Base-by-base conservation (phyloP, 2,329 filamentous ascomycete genomes). In the Pyrenochaeta sp. region DNA sequence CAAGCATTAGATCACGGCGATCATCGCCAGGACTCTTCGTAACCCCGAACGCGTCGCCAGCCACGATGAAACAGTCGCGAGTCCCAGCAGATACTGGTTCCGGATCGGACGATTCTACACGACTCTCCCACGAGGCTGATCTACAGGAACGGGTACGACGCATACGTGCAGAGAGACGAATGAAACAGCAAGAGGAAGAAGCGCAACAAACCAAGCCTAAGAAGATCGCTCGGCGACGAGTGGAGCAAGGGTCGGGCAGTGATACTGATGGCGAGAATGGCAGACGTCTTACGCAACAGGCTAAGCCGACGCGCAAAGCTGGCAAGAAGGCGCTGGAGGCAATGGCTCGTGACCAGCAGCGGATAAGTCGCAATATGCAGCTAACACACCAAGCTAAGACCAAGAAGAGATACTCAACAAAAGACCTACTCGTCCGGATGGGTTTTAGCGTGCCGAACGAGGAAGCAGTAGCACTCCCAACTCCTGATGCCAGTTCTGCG, bases 271-370 rank as follows among this genome's bases (percentile, higher is more conserved):
- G 87, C 34, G 87, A 77, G 50, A 71, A 65, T 27, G 76, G 75
- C 25, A 71, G 74, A 50, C 72, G 72, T 44, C 70, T 95, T 44
- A 91, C 90, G 0, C 91, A 93, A 71, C 81, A 85, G 39, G 83
- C 85, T 27, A 87, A 90, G 3, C 89, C 92, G 5, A 85, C 86
- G 9, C 87, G 95, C 12, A 96, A 95, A 74, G 93, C 95, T 0
- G 94, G 93, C 81, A 98, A 94, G 80, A 97, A 93, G 79, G 95
- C 95, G 0, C 76, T 97, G 42, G 92, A 97, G 73, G 94, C 98
- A 67, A 97, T 99, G 90, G 90, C 91, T 68, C 87, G 92, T 8
- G 95, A 99, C 78, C 97, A 94, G 1, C 95, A 99, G 80, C 88
- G 95, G 30, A 87, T 99, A 80, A 90, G 87, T 66, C 86, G 95